phyloP scores from a whole-genome alignment of 73 alveolate genomes.

The Paramecium tetraurelia region DNA sequence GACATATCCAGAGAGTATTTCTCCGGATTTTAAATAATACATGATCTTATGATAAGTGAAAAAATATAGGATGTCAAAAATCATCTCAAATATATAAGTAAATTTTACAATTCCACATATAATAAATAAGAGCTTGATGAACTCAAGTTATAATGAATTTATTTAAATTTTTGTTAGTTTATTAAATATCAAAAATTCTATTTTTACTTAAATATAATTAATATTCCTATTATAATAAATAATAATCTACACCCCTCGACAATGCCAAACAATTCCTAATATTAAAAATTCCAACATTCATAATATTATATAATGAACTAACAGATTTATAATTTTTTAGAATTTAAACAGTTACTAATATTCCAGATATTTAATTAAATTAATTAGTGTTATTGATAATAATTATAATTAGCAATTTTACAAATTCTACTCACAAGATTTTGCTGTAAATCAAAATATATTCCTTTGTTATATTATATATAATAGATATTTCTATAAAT shows the following conservation, averaged over 20 bases:
- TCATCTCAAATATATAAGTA: conserved; percentile 47
- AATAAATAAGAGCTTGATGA: conserved; percentile 22
- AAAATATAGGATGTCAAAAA: conserved; percentile 39
- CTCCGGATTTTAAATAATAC: conserved; percentile 30
- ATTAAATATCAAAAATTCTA: neutral
- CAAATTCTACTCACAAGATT: too few relatives aligned
- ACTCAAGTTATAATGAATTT: conserved; percentile 23
- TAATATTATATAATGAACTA: neutral
- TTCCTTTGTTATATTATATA: too few relatives aligned
- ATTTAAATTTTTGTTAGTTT: neutral
- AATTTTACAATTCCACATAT: conserved; percentile 28
- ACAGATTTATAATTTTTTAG: too few relatives aligned
- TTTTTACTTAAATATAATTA: neutral
- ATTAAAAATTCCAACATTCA: neutral
- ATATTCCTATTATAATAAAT: neutral
- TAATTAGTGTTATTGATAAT: too few relatives aligned
- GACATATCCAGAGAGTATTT: conserved; percentile 25
- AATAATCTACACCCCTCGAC: neutral
- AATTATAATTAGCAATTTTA: too few relatives aligned
- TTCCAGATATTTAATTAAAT: too few relatives aligned
- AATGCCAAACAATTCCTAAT: too few relatives aligned
- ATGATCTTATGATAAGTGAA: conserved; percentile 44
- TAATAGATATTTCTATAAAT: too few relatives aligned
- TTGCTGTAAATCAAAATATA: too few relatives aligned
- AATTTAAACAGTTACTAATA: too few relatives aligned